Conservation (phyloP, 108 stramenopile species). For the Pelagomonas calceolata region DNA sequence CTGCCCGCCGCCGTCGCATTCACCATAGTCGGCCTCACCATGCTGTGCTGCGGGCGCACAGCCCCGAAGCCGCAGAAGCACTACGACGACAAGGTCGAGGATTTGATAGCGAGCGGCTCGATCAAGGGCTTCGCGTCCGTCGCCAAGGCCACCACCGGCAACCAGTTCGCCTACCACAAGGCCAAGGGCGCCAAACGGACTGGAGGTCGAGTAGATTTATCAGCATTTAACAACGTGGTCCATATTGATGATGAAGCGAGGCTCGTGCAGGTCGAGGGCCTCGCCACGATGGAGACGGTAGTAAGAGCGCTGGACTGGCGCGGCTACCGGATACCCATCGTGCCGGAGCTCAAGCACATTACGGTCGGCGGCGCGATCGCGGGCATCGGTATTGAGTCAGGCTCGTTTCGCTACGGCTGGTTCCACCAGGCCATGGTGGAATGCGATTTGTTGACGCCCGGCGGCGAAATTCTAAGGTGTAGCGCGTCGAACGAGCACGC, state of each 20-base stretch:
- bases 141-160: conserved; percentile 3
- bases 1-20: no score
- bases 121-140: not conserved
- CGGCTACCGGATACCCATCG: conserved; percentile 37
- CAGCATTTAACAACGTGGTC: conserved; percentile 15
- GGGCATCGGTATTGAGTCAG: conserved; percentile 49
- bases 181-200: not conserved
- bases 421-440: conserved; percentile 43
- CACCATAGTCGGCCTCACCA: no score
- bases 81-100: not conserved
- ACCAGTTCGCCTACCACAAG: not conserved
- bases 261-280: conserved; percentile 14
- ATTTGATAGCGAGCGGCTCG: not conserved
- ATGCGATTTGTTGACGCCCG: conserved; percentile 34
- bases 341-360: conserved; percentile 50
- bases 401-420: conserved; percentile 41
- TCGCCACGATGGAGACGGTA: conserved; percentile 23
- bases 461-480: conserved; percentile 32
- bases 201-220: not conserved
- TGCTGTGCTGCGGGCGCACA: no score
- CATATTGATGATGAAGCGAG: conserved; percentile 5
- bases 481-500: conserved; percentile 35
- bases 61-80: conserved; percentile 12
- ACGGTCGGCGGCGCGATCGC: conserved; percentile 49
- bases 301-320: conserved; percentile 1